These are phyloP conservation scores for Neoboletus brunneissimus DNA, from an alignment of 768 basidiomycete genomes.

Conservation along the genomic window DNA sequence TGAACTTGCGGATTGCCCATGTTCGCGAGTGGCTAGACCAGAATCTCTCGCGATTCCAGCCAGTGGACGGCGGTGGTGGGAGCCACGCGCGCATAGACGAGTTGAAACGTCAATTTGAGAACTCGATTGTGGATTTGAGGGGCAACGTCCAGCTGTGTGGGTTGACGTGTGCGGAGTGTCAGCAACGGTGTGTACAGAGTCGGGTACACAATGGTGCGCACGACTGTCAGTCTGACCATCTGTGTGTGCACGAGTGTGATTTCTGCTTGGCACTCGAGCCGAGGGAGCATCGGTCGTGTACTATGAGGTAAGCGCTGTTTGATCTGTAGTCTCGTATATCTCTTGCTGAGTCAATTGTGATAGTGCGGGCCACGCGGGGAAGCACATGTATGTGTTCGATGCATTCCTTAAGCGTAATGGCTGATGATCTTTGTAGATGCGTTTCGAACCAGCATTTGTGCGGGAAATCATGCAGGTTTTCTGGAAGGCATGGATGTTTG, in stretches of 20 bases:
- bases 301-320: conserved; percentile 42
- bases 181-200: conserved; percentile 46
- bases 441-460: conserved; percentile 52
- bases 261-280: conserved; percentile 35
- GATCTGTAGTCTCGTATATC: background rate
- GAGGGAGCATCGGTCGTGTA: conserved; percentile 37
- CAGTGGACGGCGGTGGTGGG: background rate
- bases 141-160: conserved; percentile 48
- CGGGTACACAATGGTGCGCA: conserved; percentile 47
- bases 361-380: conserved; percentile 59
- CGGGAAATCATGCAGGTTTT: conserved; percentile 47
- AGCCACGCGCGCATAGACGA: conserved; percentile 32
- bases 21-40: conserved; percentile 50
- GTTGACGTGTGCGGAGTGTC: conserved; percentile 45
- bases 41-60: conserved; percentile 48
- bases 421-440: conserved; percentile 40
- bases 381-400: conserved; percentile 44
- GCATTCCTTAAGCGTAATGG: background rate
- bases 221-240: conserved; percentile 50
- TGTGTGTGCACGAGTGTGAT: conserved; percentile 43
- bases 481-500: conserved; percentile 49
- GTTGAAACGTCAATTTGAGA: conserved; percentile 44
- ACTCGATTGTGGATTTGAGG: conserved; percentile 42
- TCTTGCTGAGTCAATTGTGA: background rate
- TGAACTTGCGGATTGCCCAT: conserved; percentile 43